Conservation (phyloP, 805 yeast genomes). For the Zygosaccharomyces kombuchaensis region DNA sequence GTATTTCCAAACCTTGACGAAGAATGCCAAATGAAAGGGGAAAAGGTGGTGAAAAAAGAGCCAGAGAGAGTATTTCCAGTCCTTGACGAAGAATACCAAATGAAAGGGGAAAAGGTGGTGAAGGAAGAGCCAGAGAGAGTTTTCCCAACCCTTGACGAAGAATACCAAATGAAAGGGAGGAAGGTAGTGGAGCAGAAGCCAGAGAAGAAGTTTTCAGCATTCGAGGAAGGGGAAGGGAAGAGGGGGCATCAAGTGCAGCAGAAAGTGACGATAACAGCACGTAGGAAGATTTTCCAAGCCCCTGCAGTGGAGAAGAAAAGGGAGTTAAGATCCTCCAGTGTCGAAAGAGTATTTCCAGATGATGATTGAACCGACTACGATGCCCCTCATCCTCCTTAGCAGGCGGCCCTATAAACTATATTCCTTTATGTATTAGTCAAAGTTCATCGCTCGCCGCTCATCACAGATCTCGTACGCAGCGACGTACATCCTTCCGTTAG, state of each 20-base stretch:
- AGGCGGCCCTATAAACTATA: neutral
- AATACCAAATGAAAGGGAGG: neutral
- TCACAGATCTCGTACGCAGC: conserved; percentile 1
- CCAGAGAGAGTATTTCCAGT: conserved; percentile 6
- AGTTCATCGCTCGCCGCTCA: neutral
- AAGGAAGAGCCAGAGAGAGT: neutral
- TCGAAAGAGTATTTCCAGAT: conserved; percentile 4
- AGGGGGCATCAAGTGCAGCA: neutral
- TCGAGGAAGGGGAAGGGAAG: neutral
- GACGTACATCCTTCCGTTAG: neutral
- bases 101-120: neutral
- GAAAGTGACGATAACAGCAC: neutral
- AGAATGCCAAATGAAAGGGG: neutral
- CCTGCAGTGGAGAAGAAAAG: neutral
- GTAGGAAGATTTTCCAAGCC: neutral
- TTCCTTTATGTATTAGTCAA: neutral
- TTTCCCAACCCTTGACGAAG: neutral
- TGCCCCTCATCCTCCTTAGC: too few species aligned
- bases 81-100: neutral
- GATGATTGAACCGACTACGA: neutral
- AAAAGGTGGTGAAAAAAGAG: neutral
- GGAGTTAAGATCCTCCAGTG: neutral
- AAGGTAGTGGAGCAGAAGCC: neutral
- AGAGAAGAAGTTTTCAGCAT: conserved; percentile 1
- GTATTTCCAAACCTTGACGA: neutral